phyloP scores from a whole-genome alignment of 768 basidiomycete genomes.

The Termitomyces sp. region DNA sequence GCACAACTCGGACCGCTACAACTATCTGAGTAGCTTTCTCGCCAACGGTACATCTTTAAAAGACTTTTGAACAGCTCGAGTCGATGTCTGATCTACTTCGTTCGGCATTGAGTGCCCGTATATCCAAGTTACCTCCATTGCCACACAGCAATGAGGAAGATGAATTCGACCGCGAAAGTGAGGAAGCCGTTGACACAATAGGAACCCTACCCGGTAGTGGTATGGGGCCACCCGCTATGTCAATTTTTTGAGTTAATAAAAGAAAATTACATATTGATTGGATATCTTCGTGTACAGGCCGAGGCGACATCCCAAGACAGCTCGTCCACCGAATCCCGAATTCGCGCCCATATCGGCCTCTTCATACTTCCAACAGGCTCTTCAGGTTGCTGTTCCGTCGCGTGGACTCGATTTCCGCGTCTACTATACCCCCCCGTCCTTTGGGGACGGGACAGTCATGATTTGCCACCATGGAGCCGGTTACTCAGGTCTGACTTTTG shows the following conservation, averaged over 20 bases:
- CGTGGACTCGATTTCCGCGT: conserved; percentile 68
- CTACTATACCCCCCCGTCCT: conserved; percentile 77
- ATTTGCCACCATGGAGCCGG: conserved; percentile 97
- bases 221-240: conserved; percentile 63
- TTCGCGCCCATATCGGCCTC: conserved; percentile 76
- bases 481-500: conserved; percentile 86
- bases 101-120: conserved; percentile 71
- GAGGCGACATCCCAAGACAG: conserved; percentile 25
- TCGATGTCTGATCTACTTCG: conserved; percentile 72
- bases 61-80: not conserved
- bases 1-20: no score
- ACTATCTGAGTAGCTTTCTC: not conserved
- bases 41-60: not conserved
- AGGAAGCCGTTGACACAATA: conserved; percentile 56
- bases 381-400: conserved; percentile 66
- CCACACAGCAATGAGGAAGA: conserved; percentile 32
- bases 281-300: conserved; percentile 28
- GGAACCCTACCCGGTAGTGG: conserved; percentile 56
- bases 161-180: conserved; percentile 50
- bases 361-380: conserved; percentile 74
- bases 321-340: conserved; percentile 49
- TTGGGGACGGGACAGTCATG: conserved; percentile 60
- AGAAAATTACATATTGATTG: conserved; percentile 7
- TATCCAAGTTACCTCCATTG: conserved; percentile 70
- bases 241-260: conserved; percentile 27